phyloP scores from a whole-genome alignment of 148 eudicot genomes.

The Camellia japonica region DNA sequence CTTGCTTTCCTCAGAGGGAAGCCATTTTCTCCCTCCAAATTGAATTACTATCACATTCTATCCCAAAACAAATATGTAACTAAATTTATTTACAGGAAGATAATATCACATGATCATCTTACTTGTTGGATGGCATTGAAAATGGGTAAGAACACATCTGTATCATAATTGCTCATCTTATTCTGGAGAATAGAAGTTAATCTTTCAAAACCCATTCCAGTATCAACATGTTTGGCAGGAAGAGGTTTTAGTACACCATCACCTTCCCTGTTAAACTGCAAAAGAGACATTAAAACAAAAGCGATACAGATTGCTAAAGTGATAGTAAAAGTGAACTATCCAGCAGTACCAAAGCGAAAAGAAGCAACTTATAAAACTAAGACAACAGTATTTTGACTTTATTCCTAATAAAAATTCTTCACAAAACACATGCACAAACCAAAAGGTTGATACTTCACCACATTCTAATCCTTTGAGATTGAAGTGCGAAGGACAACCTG shows the following conservation, averaged over 20 bases:
- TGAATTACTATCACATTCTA: background rate
- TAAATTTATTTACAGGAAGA: background rate
- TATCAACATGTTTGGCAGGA: constrained; percentile 95
- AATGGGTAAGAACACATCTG: constrained; percentile 89
- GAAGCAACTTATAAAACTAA: background rate
- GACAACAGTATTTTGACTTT: background rate
- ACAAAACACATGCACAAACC: constrained; percentile 4
- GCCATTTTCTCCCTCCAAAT: background rate
- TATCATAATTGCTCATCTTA: constrained; percentile 97
- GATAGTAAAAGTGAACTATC: background rate
- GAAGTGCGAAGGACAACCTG: background rate
- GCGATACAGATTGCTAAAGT: background rate
- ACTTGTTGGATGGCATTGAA: constrained; percentile 88
- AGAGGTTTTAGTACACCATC: constrained; percentile 77
- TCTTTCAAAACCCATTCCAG: constrained; percentile 99
- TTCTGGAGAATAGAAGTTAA: constrained; percentile 95
- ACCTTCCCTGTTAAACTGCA: constrained; percentile 89
- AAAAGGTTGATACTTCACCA: background rate
- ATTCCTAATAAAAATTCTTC: background rate
- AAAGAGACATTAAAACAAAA: constrained; percentile 13
- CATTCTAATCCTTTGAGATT: background rate
- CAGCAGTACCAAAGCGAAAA: background rate
- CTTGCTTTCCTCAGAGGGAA: background rate
- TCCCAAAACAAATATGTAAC: background rate
- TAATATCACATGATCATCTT: constrained; percentile 18